Evolutionary conservation across 768 basidiomycete genomes (phyloP).

Genomic region (Phylloporus rhodoxanthus): DNA sequence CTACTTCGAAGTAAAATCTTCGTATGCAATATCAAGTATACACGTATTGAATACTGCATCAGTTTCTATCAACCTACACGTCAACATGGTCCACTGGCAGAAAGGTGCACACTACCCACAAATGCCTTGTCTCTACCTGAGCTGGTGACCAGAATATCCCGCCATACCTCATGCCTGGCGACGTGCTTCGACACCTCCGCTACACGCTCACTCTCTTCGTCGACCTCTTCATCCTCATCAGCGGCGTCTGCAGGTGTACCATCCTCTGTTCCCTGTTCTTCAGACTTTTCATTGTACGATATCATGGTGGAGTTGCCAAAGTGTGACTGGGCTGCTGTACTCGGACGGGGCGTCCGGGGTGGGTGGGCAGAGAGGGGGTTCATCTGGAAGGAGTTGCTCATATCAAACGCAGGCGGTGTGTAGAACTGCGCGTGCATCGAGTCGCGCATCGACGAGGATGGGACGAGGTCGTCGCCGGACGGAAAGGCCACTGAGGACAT

Average conservation of each 20-base stretch:
- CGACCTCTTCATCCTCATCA: slow-evolving; percentile 39
- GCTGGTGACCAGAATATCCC: slow-evolving; percentile 72
- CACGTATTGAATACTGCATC: slow-evolving; percentile 74
- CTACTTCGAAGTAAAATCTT: slow-evolving; percentile 44
- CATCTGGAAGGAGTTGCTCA: slow-evolving; percentile 65
- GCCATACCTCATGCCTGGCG: slow-evolving; percentile 65
- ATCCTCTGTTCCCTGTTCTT: slow-evolving; percentile 26
- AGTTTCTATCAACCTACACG: slow-evolving; percentile 54
- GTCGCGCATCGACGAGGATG: slow-evolving; percentile 34
- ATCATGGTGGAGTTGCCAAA: slow-evolving; percentile 15
- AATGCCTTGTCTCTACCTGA: slow-evolving; percentile 81
- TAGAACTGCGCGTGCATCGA: slow-evolving; percentile 48
- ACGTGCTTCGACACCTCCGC: slow-evolving; percentile 44
- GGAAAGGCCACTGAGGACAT: slow-evolving; percentile 74
- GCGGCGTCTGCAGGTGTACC: slow-evolving; percentile 13
- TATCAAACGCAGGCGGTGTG: slow-evolving; percentile 49
- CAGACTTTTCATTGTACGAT: slow-evolving; percentile 42
- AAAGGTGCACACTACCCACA: slow-evolving; percentile 40
- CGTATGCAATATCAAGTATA: slow-evolving; percentile 68
- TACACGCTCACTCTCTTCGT: slow-evolving; percentile 44
- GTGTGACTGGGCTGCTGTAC: slow-evolving; percentile 22
- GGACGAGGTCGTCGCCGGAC: slow-evolving; percentile 33
- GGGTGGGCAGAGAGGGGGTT: slow-evolving; percentile 77
- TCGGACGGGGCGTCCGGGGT: slow-evolving; percentile 60
- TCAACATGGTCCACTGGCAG: not conserved